phyloP scores from a whole-genome alignment of 225 moss, liverwort and hornwort species.

The Pleurozium schreberi region DNA sequence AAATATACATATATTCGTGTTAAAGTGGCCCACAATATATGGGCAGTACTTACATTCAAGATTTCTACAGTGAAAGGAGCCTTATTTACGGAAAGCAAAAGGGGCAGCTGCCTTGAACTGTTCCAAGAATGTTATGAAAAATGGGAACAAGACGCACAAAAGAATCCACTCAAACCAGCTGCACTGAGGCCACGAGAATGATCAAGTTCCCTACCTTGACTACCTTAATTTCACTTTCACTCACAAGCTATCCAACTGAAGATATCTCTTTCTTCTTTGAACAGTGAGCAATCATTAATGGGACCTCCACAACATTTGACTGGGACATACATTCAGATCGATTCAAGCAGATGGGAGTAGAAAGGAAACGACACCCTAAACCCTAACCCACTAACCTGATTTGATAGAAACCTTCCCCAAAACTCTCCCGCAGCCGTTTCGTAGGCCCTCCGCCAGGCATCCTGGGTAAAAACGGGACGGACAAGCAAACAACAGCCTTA shows the following conservation, averaged over 20 bases:
- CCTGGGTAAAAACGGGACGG: slow-evolving; percentile 10
- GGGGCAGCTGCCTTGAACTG: neutral
- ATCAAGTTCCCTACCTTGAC: neutral
- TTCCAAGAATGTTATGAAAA: neutral
- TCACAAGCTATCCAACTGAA: neutral
- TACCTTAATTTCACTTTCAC: neutral
- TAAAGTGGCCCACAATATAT: neutral
- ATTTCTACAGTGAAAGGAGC: neutral
- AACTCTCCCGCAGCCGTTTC: neutral
- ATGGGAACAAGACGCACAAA: neutral
- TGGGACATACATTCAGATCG: neutral
- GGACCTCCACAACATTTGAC: neutral
- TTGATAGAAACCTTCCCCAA: slow-evolving; percentile 49
- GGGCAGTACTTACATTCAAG: neutral
- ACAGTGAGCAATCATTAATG: neutral
- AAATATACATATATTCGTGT: neutral
- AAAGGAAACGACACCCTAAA: neutral
- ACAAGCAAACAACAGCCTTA: slow-evolving; percentile 23
- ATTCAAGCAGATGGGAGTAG: neutral
- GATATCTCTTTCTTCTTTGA: neutral
- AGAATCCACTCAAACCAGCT: neutral
- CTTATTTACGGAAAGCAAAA: neutral
- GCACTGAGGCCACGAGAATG: neutral
- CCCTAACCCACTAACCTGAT: neutral
- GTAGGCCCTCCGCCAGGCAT: neutral